phyloP scores from a whole-genome alignment of 2,329 filamentous ascomycete species.

The Aureobasidium mangrovei region DNA sequence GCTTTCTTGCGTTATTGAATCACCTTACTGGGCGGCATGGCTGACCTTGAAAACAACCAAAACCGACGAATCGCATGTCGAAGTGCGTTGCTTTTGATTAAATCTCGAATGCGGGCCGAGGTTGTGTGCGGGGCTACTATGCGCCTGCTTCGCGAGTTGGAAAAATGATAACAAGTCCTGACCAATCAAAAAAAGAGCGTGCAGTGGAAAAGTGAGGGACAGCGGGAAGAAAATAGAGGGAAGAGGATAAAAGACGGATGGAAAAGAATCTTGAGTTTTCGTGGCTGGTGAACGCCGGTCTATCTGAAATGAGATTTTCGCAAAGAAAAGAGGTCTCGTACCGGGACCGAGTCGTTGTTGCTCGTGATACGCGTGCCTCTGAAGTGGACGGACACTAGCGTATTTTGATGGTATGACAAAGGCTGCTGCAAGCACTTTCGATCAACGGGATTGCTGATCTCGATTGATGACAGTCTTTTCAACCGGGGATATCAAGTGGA shows the following conservation, averaged over 20 bases:
- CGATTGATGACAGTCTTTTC: conserved; percentile 13
- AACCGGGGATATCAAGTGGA: conserved; percentile 4
- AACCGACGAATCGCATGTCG: conserved; percentile 8
- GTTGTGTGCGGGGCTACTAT: conserved; percentile 10
- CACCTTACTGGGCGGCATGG: background rate
- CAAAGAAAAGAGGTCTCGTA: conserved; percentile 6
- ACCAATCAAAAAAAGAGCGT: conserved; percentile 7
- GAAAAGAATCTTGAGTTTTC: background rate
- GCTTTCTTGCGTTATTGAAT: conserved; percentile 9
- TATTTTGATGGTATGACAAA: conserved; percentile 10
- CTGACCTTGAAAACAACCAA: background rate
- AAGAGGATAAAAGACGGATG: background rate
- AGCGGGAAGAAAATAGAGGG: background rate
- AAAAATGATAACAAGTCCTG: conserved; percentile 4
- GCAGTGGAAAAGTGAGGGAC: background rate
- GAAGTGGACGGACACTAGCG: conserved; percentile 11
- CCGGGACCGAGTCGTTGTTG: conserved; percentile 8
- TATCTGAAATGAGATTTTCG: background rate
- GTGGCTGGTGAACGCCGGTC: conserved; percentile 1
- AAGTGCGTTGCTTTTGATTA: background rate
- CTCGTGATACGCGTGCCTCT: conserved; percentile 5
- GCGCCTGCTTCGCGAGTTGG: conserved; percentile 1
- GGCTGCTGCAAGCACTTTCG: conserved; percentile 6
- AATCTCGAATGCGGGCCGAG: conserved; percentile 7
- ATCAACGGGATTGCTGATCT: conserved; percentile 1